Evolutionary conservation across 2,329 filamentous ascomycete genomes (phyloP).

Genomic region (Apiospora kogelbergensis): DNA sequence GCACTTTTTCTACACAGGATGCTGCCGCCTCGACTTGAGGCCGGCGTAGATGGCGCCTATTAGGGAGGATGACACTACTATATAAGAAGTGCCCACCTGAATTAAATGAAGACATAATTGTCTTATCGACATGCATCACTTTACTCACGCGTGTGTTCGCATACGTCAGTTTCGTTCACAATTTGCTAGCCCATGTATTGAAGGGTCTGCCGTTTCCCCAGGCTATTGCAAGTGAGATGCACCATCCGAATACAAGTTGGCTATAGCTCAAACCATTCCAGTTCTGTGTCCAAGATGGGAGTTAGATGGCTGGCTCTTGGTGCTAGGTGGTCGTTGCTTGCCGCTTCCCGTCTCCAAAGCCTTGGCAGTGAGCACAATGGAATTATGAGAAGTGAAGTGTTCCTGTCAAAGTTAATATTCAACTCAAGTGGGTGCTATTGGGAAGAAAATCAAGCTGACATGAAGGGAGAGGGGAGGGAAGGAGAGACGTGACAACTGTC

Average conservation of each 20-base stretch:
- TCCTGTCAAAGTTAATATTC: too few relatives aligned
- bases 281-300: too few relatives aligned
- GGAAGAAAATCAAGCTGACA: background rate
- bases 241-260: too few relatives aligned
- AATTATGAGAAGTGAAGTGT: too few relatives aligned
- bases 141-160: background rate
- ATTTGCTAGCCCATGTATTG: background rate
- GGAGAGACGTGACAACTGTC: background rate
- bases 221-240: background rate
- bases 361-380: too few relatives aligned
- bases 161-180: too few relatives aligned
- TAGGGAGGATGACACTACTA: background rate
- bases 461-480: background rate
- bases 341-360: too few relatives aligned
- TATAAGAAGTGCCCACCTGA: background rate
- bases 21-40: background rate
- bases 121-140: background rate
- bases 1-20: background rate
- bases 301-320: too few relatives aligned
- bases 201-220: background rate
- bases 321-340: too few relatives aligned
- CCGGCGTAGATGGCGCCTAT: background rate
- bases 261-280: too few relatives aligned
- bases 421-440: background rate
- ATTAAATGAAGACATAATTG: background rate